phyloP scores from a whole-genome alignment of 306 rosid genomes.

The Argentina anserina region DNA sequence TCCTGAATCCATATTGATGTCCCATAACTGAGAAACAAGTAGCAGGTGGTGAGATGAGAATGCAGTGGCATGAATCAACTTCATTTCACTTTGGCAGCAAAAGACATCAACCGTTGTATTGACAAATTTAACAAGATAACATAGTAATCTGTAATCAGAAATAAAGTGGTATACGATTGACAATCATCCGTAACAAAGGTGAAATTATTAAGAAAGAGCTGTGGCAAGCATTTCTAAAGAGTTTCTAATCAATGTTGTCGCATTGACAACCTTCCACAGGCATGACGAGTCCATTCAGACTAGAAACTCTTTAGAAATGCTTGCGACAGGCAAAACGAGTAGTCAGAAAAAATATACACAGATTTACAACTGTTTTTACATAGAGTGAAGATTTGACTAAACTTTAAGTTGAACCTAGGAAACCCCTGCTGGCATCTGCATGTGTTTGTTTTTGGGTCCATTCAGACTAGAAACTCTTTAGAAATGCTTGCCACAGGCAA shows the following conservation, averaged over 20 bases:
- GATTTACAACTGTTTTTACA: background rate
- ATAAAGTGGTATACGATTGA: background rate
- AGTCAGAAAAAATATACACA: background rate
- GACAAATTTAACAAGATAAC: background rate
- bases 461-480: too few relatives aligned
- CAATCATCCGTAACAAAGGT: background rate
- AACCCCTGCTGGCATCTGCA: background rate
- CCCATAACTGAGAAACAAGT: conserved; percentile 81
- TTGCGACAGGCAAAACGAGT: too few relatives aligned
- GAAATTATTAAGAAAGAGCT: background rate
- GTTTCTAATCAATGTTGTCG: background rate
- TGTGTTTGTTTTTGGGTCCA: background rate
- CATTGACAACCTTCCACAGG: background rate
- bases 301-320: too few relatives aligned
- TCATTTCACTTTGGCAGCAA: background rate
- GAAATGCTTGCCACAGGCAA: too few relatives aligned
- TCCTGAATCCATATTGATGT: conserved; percentile 98
- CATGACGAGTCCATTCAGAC: background rate
- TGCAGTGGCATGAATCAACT: background rate
- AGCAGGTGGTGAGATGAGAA: conserved; percentile 1
- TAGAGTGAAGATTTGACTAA: background rate
- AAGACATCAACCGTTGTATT: background rate
- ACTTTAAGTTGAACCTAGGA: background rate
- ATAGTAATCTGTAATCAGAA: background rate
- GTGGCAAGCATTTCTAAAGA: background rate